Conservation (phyloP, 192 early-diverging fungal genomes). For the Phlyctochytrium arcticum region DNA sequence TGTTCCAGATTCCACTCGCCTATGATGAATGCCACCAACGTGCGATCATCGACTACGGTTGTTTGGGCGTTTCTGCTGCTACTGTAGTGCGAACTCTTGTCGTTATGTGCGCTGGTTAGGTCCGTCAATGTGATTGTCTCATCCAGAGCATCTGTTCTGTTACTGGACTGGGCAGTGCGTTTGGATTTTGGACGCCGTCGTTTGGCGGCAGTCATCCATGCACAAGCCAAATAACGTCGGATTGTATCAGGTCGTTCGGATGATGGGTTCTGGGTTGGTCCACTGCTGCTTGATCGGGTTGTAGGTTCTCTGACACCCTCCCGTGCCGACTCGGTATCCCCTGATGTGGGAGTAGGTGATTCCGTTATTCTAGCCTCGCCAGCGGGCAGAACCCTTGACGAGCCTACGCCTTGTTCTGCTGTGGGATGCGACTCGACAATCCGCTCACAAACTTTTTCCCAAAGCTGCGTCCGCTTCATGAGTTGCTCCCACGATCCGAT, state of each 20-base stretch:
- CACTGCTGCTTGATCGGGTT: no score
- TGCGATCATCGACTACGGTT: neutral
- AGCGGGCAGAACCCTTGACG: no score
- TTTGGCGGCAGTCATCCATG: neutral
- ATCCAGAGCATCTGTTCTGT: no score
- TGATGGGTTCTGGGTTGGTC: no score
- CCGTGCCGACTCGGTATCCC: neutral
- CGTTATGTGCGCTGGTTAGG: neutral
- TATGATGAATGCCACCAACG: neutral
- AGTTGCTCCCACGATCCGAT: conserved; percentile 2
- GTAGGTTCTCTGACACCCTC: no score
- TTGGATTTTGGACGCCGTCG: neutral
- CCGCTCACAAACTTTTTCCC: neutral
- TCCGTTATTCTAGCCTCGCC: no score
- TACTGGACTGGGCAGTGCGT: neutral
- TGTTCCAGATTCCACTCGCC: neutral
- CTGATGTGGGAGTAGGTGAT: neutral
- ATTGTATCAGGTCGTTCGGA: no score
- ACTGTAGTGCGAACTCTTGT: no score
- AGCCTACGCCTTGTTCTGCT: neutral
- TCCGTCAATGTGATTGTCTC: no score
- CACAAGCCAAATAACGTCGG: neutral
- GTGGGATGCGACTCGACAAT: neutral
- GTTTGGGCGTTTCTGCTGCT: no score
- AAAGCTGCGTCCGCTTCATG: neutral